Base-by-base conservation (phyloP, 1,284 basidiomycete genomes). In the Naganishia liquefaciens region DNA sequence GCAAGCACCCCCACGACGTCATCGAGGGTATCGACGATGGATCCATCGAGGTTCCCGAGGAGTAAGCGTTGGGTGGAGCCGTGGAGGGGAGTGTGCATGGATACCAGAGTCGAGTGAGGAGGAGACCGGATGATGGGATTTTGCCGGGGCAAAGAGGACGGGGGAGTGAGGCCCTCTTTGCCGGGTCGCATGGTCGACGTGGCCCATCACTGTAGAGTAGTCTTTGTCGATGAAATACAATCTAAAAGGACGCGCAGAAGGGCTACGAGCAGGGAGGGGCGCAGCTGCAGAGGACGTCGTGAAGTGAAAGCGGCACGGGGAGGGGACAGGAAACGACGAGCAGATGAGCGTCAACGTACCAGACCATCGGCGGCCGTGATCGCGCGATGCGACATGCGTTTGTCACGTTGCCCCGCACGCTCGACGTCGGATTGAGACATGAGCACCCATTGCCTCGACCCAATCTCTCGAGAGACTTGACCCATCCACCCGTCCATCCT, bases 11-110 rank as follows among this genome's bases (percentile, higher is more conserved):
- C 68, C 95, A 98, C 82, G 93, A 96, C 78, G 79, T 99, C 78
- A 98, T 99, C 71, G 95, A 97, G 75, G 90, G 84, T 69, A 99
- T 99, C 80, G 88, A 95, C 84, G 88, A 88, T 73, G 96, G 94
- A 69, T 93, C 96, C 82, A 85, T 96, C 72, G 93, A 94, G 82
- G 87, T 94, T 70, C 93, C 93, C 70, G 90, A 91, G 72, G 92
- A 94, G 87, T 96, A 91, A 60, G 39, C 49, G 49, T 28, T 44
- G 55, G 7, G 37, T 21, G 30, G n/a, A 43, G 54, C 5, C 15
- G 21, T 44, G 44, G 5, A 21, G n/a, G 19, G 21, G 10, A 5
- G 46, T 3, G 33, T 37, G 33, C 13, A 37, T 37, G 33, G 33
- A 37, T 37, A 37, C 13, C 33, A 37, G 10, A 7, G 33, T 33